Conservation (phyloP, 495 filamentous ascomycete species). For the Penicillium longicatenatum region DNA sequence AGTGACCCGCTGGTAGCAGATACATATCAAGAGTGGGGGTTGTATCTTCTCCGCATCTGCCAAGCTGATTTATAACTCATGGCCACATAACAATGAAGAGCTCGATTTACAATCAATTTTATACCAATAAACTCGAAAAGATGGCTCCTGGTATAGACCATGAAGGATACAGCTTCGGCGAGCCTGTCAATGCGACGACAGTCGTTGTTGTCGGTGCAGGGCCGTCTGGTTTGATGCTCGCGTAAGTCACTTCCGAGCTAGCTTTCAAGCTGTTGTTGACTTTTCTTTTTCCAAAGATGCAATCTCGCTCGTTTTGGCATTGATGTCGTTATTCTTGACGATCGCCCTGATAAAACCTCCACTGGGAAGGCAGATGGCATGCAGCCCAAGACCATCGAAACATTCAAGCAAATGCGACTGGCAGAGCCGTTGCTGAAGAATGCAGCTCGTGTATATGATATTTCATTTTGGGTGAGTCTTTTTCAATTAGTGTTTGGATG, state of each 20-base stretch:
- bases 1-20: slow-evolving; percentile 33
- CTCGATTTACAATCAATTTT: background rate
- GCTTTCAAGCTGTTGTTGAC: slow-evolving; percentile 2
- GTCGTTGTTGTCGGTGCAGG: slow-evolving; percentile 73
- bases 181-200: slow-evolving; percentile 29
- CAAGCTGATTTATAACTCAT: slow-evolving; percentile 10
- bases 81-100: background rate
- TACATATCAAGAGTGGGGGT: slow-evolving; percentile 27
- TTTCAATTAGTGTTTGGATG: background rate
- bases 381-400: slow-evolving; percentile 76
- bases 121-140: slow-evolving; percentile 2
- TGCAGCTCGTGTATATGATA: slow-evolving; percentile 68
- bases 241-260: slow-evolving; percentile 41
- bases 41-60: slow-evolving; percentile 19
- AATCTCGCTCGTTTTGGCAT: slow-evolving; percentile 70
- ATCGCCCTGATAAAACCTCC: slow-evolving; percentile 64
- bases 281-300: slow-evolving; percentile 37
- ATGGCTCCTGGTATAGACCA: slow-evolving; percentile 36
- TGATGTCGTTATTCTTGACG: slow-evolving; percentile 70
- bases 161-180: slow-evolving; percentile 22
- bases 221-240: slow-evolving; percentile 70
- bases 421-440: slow-evolving; percentile 61
- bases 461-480: slow-evolving; percentile 63
- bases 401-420: slow-evolving; percentile 69
- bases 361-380: slow-evolving; percentile 80